Evolutionary conservation across 2,329 filamentous ascomycete genomes (phyloP).

Genomic region (Lithohypha guttulata): DNA sequence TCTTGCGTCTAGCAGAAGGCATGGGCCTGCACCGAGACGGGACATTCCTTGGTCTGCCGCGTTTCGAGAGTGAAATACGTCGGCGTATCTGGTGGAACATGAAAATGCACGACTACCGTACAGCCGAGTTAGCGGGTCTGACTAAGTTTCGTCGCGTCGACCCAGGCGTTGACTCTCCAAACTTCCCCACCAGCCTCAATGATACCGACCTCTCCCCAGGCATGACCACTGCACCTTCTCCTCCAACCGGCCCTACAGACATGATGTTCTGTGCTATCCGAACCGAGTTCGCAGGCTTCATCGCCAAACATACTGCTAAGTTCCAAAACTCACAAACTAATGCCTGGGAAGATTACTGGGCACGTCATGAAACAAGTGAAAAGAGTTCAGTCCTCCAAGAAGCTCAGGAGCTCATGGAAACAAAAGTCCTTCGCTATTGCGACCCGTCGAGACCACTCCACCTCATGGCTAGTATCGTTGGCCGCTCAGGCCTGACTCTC

Average conservation of each 20-base stretch:
- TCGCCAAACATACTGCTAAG: not conserved
- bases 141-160: constrained; percentile 18
- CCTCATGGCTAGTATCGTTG: constrained; percentile 25
- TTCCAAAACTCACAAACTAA: constrained; percentile 4
- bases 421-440: constrained; percentile 27
- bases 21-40: constrained; percentile 58
- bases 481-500: constrained; percentile 14
- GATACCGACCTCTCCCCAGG: constrained; percentile 46
- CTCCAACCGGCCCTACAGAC: constrained; percentile 13
- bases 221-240: constrained; percentile 10
- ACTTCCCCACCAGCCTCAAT: constrained; percentile 45
- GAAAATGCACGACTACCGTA: constrained; percentile 22
- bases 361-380: constrained; percentile 6
- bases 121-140: constrained; percentile 22
- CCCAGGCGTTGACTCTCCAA: constrained; percentile 21
- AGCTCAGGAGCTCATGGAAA: constrained; percentile 25
- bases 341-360: constrained; percentile 1
- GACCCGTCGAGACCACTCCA: constrained; percentile 30
- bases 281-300: constrained; percentile 12
- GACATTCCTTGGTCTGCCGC: constrained; percentile 43
- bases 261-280: constrained; percentile 13
- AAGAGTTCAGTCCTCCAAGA: constrained; percentile 21
- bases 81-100: constrained; percentile 58
- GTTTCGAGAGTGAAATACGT: constrained; percentile 59
- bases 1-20: constrained; percentile 55